Evolutionary conservation across 768 basidiomycete genomes (phyloP).

Genomic region (Cystofilobasidium macerans): DNA sequence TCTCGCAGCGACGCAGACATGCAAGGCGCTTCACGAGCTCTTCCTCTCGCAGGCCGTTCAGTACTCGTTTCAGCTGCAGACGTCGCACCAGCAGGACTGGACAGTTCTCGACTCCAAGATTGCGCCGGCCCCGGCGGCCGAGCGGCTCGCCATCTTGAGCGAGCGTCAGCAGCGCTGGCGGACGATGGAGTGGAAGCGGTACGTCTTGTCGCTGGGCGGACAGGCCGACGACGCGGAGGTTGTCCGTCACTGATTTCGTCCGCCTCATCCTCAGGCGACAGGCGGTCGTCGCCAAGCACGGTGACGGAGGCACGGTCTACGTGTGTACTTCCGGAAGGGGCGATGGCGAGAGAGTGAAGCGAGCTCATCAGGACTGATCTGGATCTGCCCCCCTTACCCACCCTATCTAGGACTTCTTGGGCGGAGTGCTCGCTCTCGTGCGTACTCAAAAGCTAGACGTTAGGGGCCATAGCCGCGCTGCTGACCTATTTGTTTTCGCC

Average conservation of each 20-base stretch:
- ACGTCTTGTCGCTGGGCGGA: too few species aligned
- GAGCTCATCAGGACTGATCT: neutral
- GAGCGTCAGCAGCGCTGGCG: conserved; percentile 20
- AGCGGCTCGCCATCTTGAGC: conserved; percentile 7
- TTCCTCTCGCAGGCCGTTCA: conserved; percentile 18
- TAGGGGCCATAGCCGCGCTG: neutral
- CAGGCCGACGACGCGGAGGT: too few species aligned
- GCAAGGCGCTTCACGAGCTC: conserved; percentile 9
- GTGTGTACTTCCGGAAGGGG: neutral
- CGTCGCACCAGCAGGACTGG: conserved; percentile 14
- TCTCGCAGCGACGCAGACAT: conserved; percentile 1
- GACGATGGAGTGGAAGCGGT: conserved; percentile 11
- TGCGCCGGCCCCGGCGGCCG: neutral
- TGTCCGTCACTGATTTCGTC: neutral
- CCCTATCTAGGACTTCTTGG: conserved; percentile 1
- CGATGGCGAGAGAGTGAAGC: neutral
- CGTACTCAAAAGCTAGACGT: neutral
- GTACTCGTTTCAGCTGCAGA: conserved; percentile 16
- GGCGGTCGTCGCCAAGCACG: conserved; percentile 5
- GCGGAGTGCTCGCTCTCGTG: conserved; percentile 23
- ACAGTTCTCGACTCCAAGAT: neutral
- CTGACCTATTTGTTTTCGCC: neutral
- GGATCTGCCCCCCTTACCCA: neutral
- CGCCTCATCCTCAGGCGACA: neutral
- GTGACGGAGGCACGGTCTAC: conserved; percentile 15